Evolutionary conservation across 148 eudicot species (phyloP).

Genomic region (Vaccinium corymbosum): DNA sequence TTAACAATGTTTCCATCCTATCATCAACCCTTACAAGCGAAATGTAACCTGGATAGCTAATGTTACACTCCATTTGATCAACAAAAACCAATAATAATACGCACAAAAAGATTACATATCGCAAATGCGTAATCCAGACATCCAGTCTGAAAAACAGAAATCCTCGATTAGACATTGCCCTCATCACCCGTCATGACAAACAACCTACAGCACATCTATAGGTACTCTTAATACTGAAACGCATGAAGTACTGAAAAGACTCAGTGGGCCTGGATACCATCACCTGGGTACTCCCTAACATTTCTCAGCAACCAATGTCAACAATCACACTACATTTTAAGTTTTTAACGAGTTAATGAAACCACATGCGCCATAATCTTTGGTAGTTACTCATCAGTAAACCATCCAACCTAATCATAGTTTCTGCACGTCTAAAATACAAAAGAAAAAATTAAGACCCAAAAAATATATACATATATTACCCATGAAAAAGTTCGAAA

Average conservation of each 20-base stretch:
- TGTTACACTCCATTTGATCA: not conserved
- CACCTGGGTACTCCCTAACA: not conserved
- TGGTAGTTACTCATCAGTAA: not conserved
- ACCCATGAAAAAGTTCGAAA: too few species aligned
- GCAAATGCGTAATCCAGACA: not conserved
- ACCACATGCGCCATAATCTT: not conserved
- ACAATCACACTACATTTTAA: not conserved
- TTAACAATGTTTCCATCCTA: not conserved
- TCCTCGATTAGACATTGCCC: not conserved
- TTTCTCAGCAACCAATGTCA: not conserved
- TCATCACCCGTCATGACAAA: not conserved
- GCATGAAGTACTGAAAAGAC: not conserved
- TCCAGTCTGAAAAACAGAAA: not conserved
- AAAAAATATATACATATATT: too few species aligned
- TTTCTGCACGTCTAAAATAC: not conserved
- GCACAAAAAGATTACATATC: too few species aligned
- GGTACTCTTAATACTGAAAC: not conserved
- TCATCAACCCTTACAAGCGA: not conserved
- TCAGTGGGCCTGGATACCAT: not conserved
- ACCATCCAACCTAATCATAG: not conserved
- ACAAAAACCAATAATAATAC: not conserved
- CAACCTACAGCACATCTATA: not conserved
- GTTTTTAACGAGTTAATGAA: not conserved
- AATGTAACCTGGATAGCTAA: not conserved
- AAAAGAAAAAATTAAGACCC: too few species aligned